Conservation (phyloP, 352 stramenopile genomes). For the Pythium angustatum region DNA sequence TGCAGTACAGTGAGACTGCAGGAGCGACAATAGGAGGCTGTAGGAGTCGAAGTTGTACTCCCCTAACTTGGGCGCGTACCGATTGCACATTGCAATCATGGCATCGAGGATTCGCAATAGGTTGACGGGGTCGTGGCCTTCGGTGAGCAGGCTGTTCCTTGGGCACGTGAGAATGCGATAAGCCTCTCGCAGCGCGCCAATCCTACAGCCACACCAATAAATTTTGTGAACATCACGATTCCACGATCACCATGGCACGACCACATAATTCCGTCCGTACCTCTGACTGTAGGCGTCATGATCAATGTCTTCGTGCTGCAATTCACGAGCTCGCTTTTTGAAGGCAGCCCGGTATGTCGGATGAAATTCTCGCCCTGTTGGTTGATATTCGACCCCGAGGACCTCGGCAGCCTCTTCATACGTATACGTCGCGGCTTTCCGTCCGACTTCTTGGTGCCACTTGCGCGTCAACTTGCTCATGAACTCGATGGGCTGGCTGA, state of each 20-base stretch:
- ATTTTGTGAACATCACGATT: too few relatives aligned
- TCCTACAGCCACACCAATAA: conserved; percentile 17
- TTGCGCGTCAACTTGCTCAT: conserved; percentile 73
- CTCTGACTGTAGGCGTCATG: conserved; percentile 40
- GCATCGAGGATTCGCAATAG: conserved; percentile 66
- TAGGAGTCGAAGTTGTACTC: conserved; percentile 74
- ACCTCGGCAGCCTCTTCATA: conserved; percentile 43
- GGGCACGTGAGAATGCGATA: conserved; percentile 72
- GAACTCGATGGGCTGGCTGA: conserved; percentile 87
- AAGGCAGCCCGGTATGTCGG: conserved; percentile 53
- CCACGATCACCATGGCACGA: too few relatives aligned
- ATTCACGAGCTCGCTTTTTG: conserved; percentile 46
- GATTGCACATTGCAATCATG: conserved; percentile 66
- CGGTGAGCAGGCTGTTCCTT: conserved; percentile 60
- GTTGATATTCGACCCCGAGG: conserved; percentile 33
- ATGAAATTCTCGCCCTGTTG: conserved; percentile 21
- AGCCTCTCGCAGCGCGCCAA: conserved; percentile 55
- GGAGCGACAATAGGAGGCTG: conserved; percentile 53
- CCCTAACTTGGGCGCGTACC: conserved; percentile 50
- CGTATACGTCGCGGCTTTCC: conserved; percentile 33
- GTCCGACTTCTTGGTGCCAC: conserved; percentile 78
- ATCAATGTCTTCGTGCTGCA: conserved; percentile 35
- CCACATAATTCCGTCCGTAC: conserved; percentile 35
- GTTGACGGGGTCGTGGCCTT: conserved; percentile 72
- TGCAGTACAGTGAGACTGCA: conserved; percentile 62